Percentiles rank a stretch among this genome's conserved stretches.
phyloP scores from a whole-genome alignment of 768 basidiomycete genomes.

The Lactarius trivialis region DNA sequence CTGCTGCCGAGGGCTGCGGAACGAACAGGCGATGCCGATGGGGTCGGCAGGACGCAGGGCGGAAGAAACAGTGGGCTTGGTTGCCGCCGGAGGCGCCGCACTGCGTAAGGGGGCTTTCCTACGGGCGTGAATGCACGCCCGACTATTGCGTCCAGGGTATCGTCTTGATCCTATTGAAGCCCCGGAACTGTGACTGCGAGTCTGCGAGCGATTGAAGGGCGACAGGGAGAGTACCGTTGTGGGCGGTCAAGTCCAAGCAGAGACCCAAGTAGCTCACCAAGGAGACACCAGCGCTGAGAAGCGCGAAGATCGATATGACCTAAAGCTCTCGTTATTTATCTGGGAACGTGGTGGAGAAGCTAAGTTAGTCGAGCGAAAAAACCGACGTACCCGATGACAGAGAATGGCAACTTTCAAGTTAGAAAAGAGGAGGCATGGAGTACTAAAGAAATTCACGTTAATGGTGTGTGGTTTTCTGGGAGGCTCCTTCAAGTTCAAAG shows the following conservation, averaged over 20 bases:
- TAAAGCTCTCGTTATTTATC: conserved; percentile 76
- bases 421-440: conserved; percentile 80
- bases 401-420: conserved; percentile 95
- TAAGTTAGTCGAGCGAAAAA: too few relatives aligned
- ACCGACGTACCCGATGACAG: conserved; percentile 48
- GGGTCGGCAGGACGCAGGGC: too few relatives aligned
- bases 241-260: conserved; percentile 61
- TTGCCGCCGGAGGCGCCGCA: too few relatives aligned
- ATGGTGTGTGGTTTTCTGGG: too few relatives aligned
- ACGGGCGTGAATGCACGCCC: conserved; percentile 86
- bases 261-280: conserved; percentile 52
- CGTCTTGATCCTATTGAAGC: conserved; percentile 74
- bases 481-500: too few relatives aligned
- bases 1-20: too few relatives aligned
- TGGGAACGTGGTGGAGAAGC: conserved; percentile 24
- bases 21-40: too few relatives aligned
- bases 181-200: conserved; percentile 74
- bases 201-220: conserved; percentile 89
- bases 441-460: conserved; percentile 88
- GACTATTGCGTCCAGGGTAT: conserved; percentile 82
- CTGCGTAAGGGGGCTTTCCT: too few relatives aligned
- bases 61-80: too few relatives aligned
- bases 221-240: conserved; percentile 83
- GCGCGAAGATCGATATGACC: conserved; percentile 76
- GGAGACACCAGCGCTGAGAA: conserved; percentile 69